These are phyloP conservation scores for Thuja plicata DNA, from an alignment of 83 land plant genomes.

Conservation along the genomic window DNA sequence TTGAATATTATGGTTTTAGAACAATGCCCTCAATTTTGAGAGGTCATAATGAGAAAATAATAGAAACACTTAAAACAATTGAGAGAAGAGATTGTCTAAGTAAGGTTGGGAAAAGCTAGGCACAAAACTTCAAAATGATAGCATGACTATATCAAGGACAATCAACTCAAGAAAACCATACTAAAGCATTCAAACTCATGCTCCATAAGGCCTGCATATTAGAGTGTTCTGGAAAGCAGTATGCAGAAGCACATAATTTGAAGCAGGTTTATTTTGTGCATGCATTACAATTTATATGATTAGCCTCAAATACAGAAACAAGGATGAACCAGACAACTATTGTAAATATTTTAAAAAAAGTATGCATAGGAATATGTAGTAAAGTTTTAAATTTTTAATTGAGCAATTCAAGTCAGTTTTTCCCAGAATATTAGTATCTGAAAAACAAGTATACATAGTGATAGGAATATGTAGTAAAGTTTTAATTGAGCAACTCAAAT, in stretches of 20 bases:
- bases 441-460: neutral
- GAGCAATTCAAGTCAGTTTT: neutral
- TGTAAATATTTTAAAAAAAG: too few relatives aligned
- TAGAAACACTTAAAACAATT: too few relatives aligned
- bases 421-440: neutral
- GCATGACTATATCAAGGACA: neutral
- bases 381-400: neutral
- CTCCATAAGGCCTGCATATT: neutral
- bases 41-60: too few relatives aligned
- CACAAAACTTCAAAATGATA: too few relatives aligned
- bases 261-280: neutral
- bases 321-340: neutral
- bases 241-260: neutral
- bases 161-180: neutral
- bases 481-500: neutral
- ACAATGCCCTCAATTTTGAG: too few relatives aligned
- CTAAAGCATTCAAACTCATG: too few relatives aligned
- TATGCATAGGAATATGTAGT: neutral
- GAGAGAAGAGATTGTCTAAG: too few relatives aligned
- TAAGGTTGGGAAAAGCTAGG: too few relatives aligned
- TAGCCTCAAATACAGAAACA: neutral
- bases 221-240: neutral
- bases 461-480: neutral
- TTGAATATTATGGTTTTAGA: too few relatives aligned
- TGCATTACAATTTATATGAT: neutral